phyloP scores from a whole-genome alignment of 2,329 filamentous ascomycete species.

The Aspergillus clavatus region DNA sequence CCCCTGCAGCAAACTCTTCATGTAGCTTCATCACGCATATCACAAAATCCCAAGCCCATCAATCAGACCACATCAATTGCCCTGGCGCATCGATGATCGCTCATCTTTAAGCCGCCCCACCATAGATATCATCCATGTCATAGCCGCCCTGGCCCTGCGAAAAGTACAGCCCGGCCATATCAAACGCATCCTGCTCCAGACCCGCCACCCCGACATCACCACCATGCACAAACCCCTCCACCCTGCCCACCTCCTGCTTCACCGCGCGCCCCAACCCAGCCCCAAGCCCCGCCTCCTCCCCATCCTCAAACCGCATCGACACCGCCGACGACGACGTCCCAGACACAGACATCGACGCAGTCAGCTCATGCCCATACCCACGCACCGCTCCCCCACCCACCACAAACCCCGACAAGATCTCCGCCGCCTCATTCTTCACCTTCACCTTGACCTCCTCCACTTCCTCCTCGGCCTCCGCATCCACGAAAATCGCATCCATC shows the following conservation, averaged over 20 bases:
- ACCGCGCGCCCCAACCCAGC: not conserved
- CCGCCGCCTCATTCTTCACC: constrained; percentile 4
- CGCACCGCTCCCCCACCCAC: not conserved
- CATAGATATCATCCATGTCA: constrained; percentile 11
- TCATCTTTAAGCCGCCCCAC: constrained; percentile 4
- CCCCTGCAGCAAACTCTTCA: not conserved
- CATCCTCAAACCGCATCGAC: not conserved
- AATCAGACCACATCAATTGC: not conserved
- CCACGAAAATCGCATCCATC: constrained; percentile 15
- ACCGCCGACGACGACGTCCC: no score
- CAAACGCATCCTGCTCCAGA: not conserved
- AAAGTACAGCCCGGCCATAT: constrained; percentile 3
- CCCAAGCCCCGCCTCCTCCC: not conserved
- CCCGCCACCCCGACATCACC: not conserved
- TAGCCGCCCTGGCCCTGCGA: constrained; percentile 2
- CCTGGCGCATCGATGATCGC: no score
- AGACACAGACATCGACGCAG: not conserved
- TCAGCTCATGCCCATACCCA: not conserved
- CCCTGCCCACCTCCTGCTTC: not conserved
- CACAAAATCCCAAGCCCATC: not conserved
- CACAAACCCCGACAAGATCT: not conserved
- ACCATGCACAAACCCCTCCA: not conserved
- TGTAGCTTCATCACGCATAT: not conserved
- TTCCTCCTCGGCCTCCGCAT: constrained; percentile 6
- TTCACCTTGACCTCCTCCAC: constrained; percentile 7